Conservation (phyloP, 495 filamentous ascomycete genomes). For the Clavariopsis aquatica region DNA sequence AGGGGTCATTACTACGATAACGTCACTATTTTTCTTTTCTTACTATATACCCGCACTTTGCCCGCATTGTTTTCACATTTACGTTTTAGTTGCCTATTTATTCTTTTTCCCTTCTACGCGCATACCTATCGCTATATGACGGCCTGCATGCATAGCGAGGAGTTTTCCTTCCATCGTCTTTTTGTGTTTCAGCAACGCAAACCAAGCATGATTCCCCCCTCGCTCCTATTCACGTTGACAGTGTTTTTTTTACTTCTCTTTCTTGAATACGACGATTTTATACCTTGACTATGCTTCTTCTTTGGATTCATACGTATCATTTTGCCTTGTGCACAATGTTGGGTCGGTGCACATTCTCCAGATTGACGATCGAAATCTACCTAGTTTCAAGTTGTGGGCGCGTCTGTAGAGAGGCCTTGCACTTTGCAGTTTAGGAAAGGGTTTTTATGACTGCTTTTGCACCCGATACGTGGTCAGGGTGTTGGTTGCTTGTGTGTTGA, state of each 20-base stretch:
- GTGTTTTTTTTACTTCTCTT: too few species aligned
- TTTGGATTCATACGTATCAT: not conserved
- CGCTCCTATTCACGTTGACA: not conserved
- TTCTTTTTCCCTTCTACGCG: constrained; percentile 1
- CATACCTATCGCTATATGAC: constrained; percentile 19
- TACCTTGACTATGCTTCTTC: too few species aligned
- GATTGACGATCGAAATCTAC: not conserved
- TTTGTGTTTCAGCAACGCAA: constrained; percentile 1
- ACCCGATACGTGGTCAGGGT: too few species aligned
- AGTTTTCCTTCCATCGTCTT: constrained; percentile 10
- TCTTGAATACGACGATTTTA: too few species aligned
- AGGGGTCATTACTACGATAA: constrained; percentile 2
- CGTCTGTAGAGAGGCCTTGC: not conserved
- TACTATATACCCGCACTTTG: constrained; percentile 18
- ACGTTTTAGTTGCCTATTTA: not conserved
- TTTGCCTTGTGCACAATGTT: not conserved
- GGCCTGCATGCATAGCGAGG: constrained; percentile 33
- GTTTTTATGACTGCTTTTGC: too few species aligned
- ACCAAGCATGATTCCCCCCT: constrained; percentile 3
- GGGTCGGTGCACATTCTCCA: not conserved
- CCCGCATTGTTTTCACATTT: constrained; percentile 5
- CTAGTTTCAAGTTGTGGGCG: not conserved
- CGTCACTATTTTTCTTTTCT: not conserved
- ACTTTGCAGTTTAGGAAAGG: not conserved
- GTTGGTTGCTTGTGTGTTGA: not conserved